These are phyloP conservation scores for Aspergillus wentii DNA, from an alignment of 495 filamentous ascomycete species.

Conservation along the genomic window DNA sequence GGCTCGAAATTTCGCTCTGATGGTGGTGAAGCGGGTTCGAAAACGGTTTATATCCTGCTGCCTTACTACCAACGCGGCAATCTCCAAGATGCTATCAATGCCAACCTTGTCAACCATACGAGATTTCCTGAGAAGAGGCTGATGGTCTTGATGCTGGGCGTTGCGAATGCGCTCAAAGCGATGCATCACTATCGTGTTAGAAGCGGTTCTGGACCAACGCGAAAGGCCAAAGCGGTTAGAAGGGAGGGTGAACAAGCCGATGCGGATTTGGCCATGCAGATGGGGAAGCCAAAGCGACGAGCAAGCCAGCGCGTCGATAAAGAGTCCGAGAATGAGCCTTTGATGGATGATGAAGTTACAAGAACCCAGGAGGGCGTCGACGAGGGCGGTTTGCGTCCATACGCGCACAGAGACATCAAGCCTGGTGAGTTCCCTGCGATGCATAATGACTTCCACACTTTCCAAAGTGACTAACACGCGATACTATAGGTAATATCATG, in stretches of 20 bases:
- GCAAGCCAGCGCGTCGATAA: constrained; percentile 44
- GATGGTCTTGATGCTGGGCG: constrained; percentile 87
- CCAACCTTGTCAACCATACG: constrained; percentile 96
- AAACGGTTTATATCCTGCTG: constrained; percentile 94
- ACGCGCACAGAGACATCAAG: constrained; percentile 96
- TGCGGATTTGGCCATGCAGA: constrained; percentile 51
- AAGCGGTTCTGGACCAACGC: constrained; percentile 45
- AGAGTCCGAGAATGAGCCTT: constrained; percentile 69
- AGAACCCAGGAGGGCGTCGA: constrained; percentile 64
- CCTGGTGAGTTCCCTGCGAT: constrained; percentile 56
- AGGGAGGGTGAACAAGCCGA: constrained; percentile 57
- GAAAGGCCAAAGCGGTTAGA: constrained; percentile 58
- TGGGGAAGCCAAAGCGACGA: constrained; percentile 45
- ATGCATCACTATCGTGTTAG: constrained; percentile 86
- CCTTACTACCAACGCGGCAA: constrained; percentile 95
- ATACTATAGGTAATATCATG: constrained; percentile 82
- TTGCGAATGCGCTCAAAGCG: constrained; percentile 77
- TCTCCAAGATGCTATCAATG: constrained; percentile 96
- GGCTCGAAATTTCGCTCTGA: constrained; percentile 55
- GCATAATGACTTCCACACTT: background rate
- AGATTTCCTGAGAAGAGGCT: constrained; percentile 82
- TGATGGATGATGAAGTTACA: constrained; percentile 82
- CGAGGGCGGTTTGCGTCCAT: constrained; percentile 69
- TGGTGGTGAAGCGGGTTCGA: constrained; percentile 56
- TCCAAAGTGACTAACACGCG: constrained; percentile 3